Percentiles rank a stretch among this genome's conserved stretches.
Conservation (phyloP, 352 stramenopile genomes). For the Pythium folliculosum region DNA sequence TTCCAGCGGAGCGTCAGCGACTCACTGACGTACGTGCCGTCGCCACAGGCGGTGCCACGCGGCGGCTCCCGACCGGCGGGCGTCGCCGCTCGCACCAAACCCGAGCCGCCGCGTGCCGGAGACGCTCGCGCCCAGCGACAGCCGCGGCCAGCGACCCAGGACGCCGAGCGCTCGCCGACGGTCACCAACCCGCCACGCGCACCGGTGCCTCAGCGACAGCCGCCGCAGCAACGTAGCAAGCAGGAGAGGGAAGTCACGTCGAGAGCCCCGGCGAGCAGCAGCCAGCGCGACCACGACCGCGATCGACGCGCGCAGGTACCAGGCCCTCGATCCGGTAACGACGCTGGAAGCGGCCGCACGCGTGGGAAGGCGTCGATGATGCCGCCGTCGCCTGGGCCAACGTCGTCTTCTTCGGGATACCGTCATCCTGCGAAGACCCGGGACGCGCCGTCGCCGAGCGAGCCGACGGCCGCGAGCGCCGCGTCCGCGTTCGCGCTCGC, state of each 20-base stretch:
- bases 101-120: slow-evolving; percentile 6
- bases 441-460: slow-evolving; percentile 6
- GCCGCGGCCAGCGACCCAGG: too few species aligned
- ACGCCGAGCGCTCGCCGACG: neutral
- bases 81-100: neutral
- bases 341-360: neutral
- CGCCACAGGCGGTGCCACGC: too few species aligned
- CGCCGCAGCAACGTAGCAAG: neutral
- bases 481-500: slow-evolving; percentile 72
- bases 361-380: neutral
- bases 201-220: neutral
- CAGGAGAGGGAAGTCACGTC: neutral
- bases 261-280: neutral
- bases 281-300: slow-evolving; percentile 2
- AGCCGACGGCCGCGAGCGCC: slow-evolving; percentile 45
- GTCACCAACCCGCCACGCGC: neutral
- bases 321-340: neutral
- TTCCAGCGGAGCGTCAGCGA: slow-evolving; percentile 27
- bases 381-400: neutral
- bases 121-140: neutral
- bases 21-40: slow-evolving; percentile 3
- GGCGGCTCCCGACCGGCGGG: neutral
- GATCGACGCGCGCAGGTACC: neutral
- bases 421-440: too few species aligned
- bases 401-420: neutral